phyloP scores from a whole-genome alignment of 306 rosid species.

The Quercus parvula region DNA sequence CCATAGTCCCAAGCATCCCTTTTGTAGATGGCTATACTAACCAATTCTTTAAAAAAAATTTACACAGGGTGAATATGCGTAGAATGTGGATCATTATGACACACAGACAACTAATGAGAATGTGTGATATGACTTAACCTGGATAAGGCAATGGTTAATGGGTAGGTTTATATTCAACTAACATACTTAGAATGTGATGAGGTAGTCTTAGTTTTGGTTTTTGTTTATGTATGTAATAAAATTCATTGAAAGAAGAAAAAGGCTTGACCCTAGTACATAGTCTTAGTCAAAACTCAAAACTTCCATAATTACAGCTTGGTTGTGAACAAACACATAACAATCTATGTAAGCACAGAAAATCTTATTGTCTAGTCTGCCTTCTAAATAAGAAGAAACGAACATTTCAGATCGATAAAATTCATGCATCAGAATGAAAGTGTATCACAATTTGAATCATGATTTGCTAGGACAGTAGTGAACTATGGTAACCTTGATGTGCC shows the following conservation, averaged over 20 bases:
- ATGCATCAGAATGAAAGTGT: background rate
- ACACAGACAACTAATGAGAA: too few species aligned
- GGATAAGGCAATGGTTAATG: background rate
- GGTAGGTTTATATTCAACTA: background rate
- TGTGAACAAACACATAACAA: background rate
- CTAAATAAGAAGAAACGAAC: background rate
- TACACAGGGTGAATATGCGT: background rate
- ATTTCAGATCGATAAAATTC: background rate
- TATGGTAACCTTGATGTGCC: background rate
- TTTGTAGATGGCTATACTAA: background rate
- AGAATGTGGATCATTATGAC: background rate
- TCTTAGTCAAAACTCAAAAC: background rate
- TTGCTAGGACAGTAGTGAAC: background rate
- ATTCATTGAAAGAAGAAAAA: too few species aligned
- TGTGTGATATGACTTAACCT: background rate
- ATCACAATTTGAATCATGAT: background rate
- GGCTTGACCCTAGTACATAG: too few species aligned
- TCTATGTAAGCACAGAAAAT: background rate
- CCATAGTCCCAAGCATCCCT: background rate
- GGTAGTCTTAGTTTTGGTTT: background rate
- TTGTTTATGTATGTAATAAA: too few species aligned
- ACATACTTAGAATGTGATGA: background rate
- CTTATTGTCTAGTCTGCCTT: background rate
- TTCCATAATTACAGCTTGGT: background rate
- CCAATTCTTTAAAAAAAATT: background rate